Evolutionary conservation across 73 alveolate species (phyloP), one percentile per base, ranked within the genome.

Genomic region (Paramecium tetraurelia): DNA sequence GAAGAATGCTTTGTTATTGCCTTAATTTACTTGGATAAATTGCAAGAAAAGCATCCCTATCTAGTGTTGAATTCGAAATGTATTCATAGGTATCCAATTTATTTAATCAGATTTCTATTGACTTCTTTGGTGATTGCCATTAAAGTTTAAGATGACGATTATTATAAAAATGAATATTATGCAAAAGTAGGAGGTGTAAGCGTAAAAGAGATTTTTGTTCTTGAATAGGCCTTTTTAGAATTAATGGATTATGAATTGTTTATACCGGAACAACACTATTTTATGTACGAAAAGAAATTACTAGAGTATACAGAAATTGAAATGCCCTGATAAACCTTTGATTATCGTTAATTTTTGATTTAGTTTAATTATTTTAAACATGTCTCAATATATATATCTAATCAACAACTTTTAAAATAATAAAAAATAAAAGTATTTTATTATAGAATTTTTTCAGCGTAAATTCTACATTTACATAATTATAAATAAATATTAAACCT

Each of bases 141-240:
- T 48, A 96, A 96, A 95, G 92, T 71, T 84, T 46, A 92, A 86
- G 97, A 95, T 69, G 99, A 96, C 59, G 93, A 93, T 53, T 86
- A 70, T 93, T 94, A 86, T 58, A 89, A 93, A 72, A 90, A 95
- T 59, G 85, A 85, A 33, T 96, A 46, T 86, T 96, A 96, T 93
- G 97, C 98, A 18, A 95, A 93, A 85, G 89, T 96, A 27, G 98
- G 98, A 58, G 99, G 99, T 10, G 84, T 96, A 33, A 48, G 92
- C 16, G 83, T 58, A 68, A 59, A 70, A 48, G 99, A 96, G 86
- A 68, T 93, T 21, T 87, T 80, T 75, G 89, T 44, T 50, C 95
- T 96, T 31, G 98, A 96, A 89, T 50, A 59, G 36, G 89, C 85
- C 27, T 96, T 96, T 93, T 85, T 96, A 33, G 93, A 59, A 53